phyloP scores from a whole-genome alignment of 2,329 filamentous ascomycete genomes.

The Fusarium foetens region DNA sequence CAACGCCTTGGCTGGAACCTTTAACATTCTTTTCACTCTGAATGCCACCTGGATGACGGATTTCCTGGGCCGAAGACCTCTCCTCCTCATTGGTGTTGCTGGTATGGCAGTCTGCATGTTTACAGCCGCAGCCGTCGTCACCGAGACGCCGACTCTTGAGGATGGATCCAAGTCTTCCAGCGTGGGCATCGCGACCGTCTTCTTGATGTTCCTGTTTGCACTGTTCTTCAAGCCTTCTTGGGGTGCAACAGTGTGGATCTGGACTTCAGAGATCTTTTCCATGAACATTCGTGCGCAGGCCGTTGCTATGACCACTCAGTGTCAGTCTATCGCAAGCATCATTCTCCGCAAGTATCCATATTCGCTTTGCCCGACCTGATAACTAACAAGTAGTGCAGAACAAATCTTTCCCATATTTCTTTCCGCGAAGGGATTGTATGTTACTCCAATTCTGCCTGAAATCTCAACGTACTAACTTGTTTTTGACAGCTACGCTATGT shows the following conservation, averaged over 20 bases:
- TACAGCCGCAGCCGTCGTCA: slow-evolving; percentile 57
- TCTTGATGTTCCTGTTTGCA: slow-evolving; percentile 71
- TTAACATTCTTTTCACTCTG: slow-evolving; percentile 75
- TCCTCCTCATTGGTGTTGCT: slow-evolving; percentile 72
- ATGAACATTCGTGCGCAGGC: slow-evolving; percentile 77
- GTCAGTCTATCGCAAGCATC: slow-evolving; percentile 3
- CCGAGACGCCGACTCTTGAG: slow-evolving; percentile 58
- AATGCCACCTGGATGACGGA: slow-evolving; percentile 80
- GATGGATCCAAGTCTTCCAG: slow-evolving; percentile 62
- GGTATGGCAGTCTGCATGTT: slow-evolving; percentile 77
- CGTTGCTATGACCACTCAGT: slow-evolving; percentile 56
- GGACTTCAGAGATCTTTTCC: slow-evolving; percentile 63
- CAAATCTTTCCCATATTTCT: slow-evolving; percentile 9
- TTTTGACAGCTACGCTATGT: background rate
- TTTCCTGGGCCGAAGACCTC: slow-evolving; percentile 73
- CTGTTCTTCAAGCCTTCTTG: slow-evolving; percentile 75
- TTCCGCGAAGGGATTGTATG: background rate
- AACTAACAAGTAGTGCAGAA: background rate
- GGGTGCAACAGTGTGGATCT: slow-evolving; percentile 76
- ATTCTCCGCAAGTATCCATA: background rate
- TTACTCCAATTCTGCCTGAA: fast-evolving
- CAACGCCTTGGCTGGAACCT: slow-evolving; percentile 77
- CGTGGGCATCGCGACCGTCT: slow-evolving; percentile 73
- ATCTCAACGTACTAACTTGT: background rate
- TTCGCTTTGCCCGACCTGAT: fast-evolving